Percentiles rank a stretch among this genome's conserved stretches.
phyloP scores from a whole-genome alignment of 2,329 filamentous ascomycete species.

The Chrysoporthe austroafricana region DNA sequence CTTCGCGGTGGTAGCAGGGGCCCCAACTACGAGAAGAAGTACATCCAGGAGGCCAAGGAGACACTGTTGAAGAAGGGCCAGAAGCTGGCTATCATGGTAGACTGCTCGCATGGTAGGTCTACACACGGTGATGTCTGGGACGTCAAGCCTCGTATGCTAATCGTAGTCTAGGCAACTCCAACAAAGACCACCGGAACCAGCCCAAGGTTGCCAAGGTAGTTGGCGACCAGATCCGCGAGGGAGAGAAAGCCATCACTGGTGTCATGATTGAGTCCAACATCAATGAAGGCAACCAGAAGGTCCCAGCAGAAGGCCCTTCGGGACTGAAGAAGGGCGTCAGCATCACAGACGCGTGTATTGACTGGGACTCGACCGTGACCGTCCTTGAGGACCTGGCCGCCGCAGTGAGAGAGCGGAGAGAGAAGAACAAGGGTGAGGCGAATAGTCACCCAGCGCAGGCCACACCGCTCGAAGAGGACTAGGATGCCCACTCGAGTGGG shows the following conservation, averaged over 20 bases:
- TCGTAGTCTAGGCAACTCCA: slow-evolving; percentile 75
- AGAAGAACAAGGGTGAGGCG: slow-evolving; percentile 47
- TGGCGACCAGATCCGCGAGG: slow-evolving; percentile 82
- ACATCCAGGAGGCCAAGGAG: slow-evolving; percentile 78
- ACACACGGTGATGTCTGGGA: not conserved
- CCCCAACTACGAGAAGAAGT: slow-evolving; percentile 90
- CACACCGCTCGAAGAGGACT: slow-evolving; percentile 58
- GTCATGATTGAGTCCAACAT: slow-evolving; percentile 99
- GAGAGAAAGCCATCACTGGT: slow-evolving; percentile 86
- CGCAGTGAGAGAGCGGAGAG: slow-evolving; percentile 77
- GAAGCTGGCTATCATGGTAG: slow-evolving; percentile 91
- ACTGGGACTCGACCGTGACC: slow-evolving; percentile 83
- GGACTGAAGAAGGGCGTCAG: slow-evolving; percentile 86
- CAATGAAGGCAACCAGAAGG: slow-evolving; percentile 87
- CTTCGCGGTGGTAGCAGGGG: slow-evolving; percentile 88
- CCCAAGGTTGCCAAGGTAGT: slow-evolving; percentile 85
- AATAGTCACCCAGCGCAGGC: slow-evolving; percentile 43
- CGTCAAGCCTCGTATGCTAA: slow-evolving; percentile 26
- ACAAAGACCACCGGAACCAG: slow-evolving; percentile 97
- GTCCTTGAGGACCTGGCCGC: slow-evolving; percentile 84
- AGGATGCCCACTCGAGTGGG: slow-evolving; percentile 30
- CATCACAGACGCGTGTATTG: slow-evolving; percentile 95
- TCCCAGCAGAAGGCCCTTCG: slow-evolving; percentile 77
- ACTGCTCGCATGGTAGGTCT: slow-evolving; percentile 87
- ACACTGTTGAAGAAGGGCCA: slow-evolving; percentile 80